Evolutionary conservation across 2,329 filamentous ascomycete species (phyloP), one percentile per base, ranked within the genome.

Genomic region (Teratosphaeria nubilosa): DNA sequence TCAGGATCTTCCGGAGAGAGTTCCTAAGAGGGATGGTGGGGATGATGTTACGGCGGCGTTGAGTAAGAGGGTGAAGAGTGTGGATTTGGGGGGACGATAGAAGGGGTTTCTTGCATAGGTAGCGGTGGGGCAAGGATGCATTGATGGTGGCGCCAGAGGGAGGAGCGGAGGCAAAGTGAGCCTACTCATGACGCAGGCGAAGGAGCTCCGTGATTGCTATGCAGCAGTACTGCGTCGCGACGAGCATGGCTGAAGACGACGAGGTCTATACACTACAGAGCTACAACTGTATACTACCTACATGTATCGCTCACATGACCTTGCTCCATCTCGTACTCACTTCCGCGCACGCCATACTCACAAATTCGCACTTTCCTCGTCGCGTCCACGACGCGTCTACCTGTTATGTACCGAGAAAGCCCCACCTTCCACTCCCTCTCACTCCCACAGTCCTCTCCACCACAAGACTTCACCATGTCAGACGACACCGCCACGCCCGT

Each of bases 1-100:
- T 77, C 85, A 94, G 85, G 88, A 91, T 84, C 91, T 90, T 82
- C 90, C 91, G 95, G 91, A 96, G 88, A 87, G 87, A 84, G 84
- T 87, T 83, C 86, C 86, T 75, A 73, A 73, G 64, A 63, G 71
- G 30, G 64, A 67, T n/a, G 63, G 61, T 24, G 62, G 64, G 25
- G 62, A 55, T 11, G 63, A 63, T 34, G 62, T 61, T 22, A 56
- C 51, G 22, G 57, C 56, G 10, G 59, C 59, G 14, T 57, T 72
- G 60, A 61, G 64, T 16, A 72, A 72, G 62, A 64, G 66, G 54
- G 65, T 72, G 71, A 61, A 51, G 60, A 52, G 57, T 2, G 59
- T 62, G 27, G 54, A 59, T 55, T 53, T 63, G 52, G 56, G 60
- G 10, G 52, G 37, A 31, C 52, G 53, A 32, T 55, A 11, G 10